A percentile compares a stretch with the other conserved stretches of the same genome.
phyloP scores from a whole-genome alignment of 805 yeast species.

The Ogataea thermomethanolica region DNA sequence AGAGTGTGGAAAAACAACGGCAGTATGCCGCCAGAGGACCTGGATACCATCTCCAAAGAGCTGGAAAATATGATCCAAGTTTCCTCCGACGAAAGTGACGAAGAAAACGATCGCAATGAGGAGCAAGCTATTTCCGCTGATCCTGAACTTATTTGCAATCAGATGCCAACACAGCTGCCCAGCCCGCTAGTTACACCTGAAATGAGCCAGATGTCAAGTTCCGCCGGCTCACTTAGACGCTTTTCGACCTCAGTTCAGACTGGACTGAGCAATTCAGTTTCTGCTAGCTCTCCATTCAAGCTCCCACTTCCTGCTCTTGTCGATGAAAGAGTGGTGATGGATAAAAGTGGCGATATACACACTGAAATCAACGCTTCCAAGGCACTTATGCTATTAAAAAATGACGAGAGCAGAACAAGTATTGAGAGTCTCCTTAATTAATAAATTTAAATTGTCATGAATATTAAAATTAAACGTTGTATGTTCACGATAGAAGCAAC shows the following conservation, averaged over 20 bases:
- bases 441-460: neutral
- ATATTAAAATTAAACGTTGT: too few species aligned
- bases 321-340: slow-evolving; percentile 11
- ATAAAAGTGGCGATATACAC: neutral
- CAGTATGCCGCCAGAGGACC: slow-evolving; percentile 16
- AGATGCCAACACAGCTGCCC: slow-evolving; percentile 14
- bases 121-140: neutral
- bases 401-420: slow-evolving; percentile 17
- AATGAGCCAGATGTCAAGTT: slow-evolving; percentile 1
- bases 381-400: slow-evolving; percentile 19
- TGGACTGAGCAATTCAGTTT: too few species aligned
- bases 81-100: slow-evolving; percentile 9
- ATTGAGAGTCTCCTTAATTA: slow-evolving; percentile 21
- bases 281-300: slow-evolving; percentile 13
- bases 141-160: neutral
- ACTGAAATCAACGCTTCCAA: slow-evolving; percentile 9
- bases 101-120: neutral
- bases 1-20: slow-evolving; percentile 31
- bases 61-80: slow-evolving; percentile 9
- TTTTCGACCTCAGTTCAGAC: slow-evolving; percentile 1
- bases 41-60: slow-evolving; percentile 30
- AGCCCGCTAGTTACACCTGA: slow-evolving; percentile 22
- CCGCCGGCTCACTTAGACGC: slow-evolving; percentile 7
- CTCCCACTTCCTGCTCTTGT: slow-evolving; percentile 29
- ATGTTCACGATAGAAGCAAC: too few species aligned